Conservation (phyloP, 768 basidiomycete genomes). For the Kwoniella bestiolae region DNA sequence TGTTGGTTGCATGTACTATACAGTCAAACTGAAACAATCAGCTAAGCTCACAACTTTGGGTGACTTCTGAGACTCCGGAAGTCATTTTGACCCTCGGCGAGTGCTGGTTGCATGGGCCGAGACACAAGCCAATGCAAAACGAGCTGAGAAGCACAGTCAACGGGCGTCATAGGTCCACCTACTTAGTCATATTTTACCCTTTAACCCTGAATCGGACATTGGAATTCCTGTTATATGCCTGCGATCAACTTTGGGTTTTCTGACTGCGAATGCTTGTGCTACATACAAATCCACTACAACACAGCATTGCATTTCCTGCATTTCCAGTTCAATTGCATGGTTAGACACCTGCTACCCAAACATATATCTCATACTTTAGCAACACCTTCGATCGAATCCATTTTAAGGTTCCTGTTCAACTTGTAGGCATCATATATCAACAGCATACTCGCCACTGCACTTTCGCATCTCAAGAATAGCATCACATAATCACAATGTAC, state of each 20-base stretch:
- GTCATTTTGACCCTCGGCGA: not conserved
- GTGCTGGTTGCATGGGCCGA: not conserved
- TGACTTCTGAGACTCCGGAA: not conserved
- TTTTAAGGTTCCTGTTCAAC: too few relatives aligned
- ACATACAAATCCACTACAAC: not conserved
- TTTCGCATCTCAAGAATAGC: too few relatives aligned
- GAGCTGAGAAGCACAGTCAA: not conserved
- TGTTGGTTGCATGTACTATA: not conserved
- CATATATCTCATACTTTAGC: too few relatives aligned
- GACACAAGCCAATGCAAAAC: not conserved
- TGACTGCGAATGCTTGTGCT: not conserved
- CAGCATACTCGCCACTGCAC: not conserved
- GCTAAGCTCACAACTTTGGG: too few relatives aligned
- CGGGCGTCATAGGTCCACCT: not conserved
- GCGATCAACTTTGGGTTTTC: too few relatives aligned
- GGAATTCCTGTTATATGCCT: too few relatives aligned
- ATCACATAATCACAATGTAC: conserved; percentile 20
- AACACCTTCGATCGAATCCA: too few relatives aligned
- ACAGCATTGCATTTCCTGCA: not conserved
- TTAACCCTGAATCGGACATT: not conserved
- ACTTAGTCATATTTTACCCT: too few relatives aligned
- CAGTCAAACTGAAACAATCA: not conserved
- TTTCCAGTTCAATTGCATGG: not conserved
- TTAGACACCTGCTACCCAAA: too few relatives aligned
- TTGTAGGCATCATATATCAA: too few relatives aligned